A percentile compares a stretch with the other conserved stretches of the same genome.
Conservation (phyloP, 257 asterid species). For the Leonotis leonurus region DNA sequence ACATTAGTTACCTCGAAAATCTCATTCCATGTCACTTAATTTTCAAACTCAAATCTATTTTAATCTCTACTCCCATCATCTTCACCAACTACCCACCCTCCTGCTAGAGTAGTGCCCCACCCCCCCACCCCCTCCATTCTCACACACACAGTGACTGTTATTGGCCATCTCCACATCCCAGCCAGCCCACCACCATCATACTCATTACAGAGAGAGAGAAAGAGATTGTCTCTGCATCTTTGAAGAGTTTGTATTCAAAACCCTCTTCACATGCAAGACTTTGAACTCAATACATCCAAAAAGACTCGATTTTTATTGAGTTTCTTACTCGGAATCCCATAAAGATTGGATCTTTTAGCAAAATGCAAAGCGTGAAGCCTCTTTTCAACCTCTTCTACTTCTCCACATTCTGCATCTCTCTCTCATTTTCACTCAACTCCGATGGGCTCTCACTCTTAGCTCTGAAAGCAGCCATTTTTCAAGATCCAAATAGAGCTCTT, state of each 20-base stretch:
- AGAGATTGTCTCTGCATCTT: neutral
- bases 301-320: neutral
- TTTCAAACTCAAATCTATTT: slow-evolving; percentile 26
- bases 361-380: neutral
- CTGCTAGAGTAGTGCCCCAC: neutral
- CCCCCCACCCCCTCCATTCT: neutral
- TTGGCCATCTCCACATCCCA: too few relatives aligned
- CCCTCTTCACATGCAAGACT: neutral
- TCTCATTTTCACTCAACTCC: slow-evolving; percentile 41
- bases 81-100: slow-evolving; percentile 7
- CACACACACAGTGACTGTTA: neutral
- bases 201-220: too few relatives aligned
- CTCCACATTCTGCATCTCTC: slow-evolving; percentile 30
- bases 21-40: slow-evolving; percentile 17
- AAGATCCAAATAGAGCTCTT: slow-evolving; percentile 61
- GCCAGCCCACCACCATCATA: too few relatives aligned
- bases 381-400: slow-evolving; percentile 27
- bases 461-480: slow-evolving; percentile 67
- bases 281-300: neutral
- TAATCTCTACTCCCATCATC: slow-evolving; percentile 18
- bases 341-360: slow-evolving; percentile 34
- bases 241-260: neutral
- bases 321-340: neutral
- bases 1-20: slow-evolving; percentile 36
- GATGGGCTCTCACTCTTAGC: slow-evolving; percentile 90